Evolutionary conservation across 495 filamentous ascomycete genomes (phyloP).

Genomic region (Penicillium cosmopolitanum): DNA sequence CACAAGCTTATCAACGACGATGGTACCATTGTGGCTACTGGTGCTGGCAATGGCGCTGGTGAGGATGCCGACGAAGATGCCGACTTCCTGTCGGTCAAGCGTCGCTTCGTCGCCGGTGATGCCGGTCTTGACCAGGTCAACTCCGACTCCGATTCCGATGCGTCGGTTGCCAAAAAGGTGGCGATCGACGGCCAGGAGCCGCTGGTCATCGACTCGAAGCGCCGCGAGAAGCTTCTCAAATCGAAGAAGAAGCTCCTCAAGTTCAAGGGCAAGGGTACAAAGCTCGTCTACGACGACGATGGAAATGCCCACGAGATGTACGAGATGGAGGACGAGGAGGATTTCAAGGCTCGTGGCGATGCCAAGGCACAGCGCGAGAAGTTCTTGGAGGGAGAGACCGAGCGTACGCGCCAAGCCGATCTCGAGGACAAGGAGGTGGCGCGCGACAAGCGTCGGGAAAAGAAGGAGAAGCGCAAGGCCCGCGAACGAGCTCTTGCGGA

Average conservation of each 20-base stretch:
- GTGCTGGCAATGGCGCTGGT: constrained; percentile 41
- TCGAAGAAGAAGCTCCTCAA: constrained; percentile 94
- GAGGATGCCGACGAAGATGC: constrained; percentile 64
- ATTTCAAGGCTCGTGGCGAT: constrained; percentile 73
- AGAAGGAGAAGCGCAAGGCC: constrained; percentile 82
- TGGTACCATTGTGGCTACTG: constrained; percentile 44
- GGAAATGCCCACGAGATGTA: constrained; percentile 82
- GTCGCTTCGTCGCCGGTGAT: constrained; percentile 65
- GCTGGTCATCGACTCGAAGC: constrained; percentile 86
- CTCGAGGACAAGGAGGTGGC: constrained; percentile 77
- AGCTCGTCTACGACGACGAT: constrained; percentile 90
- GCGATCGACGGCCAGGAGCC: constrained; percentile 59
- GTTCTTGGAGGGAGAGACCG: constrained; percentile 75
- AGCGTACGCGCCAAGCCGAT: constrained; percentile 77
- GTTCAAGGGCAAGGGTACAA: constrained; percentile 80
- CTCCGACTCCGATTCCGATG: constrained; percentile 30
- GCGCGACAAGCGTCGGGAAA: constrained; percentile 80
- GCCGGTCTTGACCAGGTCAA: constrained; percentile 30
- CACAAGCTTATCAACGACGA: constrained; percentile 78
- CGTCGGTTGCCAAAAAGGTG: constrained; percentile 33
- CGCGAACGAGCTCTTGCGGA: constrained; percentile 63
- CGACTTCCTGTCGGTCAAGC: constrained; percentile 89
- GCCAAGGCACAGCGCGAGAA: constrained; percentile 72
- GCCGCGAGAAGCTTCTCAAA: constrained; percentile 86
- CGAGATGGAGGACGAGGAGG: constrained; percentile 80